Percentiles rank a stretch among this genome's conserved stretches.
Conservation (phyloP, 108 stramenopile genomes). For the Nitzschia inconspicua region DNA sequence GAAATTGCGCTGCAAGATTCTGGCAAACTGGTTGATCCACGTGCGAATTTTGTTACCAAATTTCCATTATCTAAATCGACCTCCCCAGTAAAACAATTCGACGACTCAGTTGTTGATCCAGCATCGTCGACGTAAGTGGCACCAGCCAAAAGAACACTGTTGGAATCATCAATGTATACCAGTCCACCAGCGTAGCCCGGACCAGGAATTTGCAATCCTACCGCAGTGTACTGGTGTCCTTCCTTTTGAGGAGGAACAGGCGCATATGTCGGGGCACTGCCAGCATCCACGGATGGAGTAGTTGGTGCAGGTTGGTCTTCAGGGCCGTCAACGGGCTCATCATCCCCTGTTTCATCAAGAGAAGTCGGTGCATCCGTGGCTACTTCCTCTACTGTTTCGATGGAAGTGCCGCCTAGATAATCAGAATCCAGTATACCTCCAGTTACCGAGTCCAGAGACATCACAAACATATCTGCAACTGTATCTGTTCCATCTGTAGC, state of each 20-base stretch:
- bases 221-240: neutral
- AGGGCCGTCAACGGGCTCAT: neutral
- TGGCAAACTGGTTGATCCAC: conserved; percentile 1
- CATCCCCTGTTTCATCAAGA: neutral
- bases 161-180: conserved; percentile 15
- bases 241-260: neutral
- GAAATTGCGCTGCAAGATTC: conserved; percentile 29
- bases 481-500: neutral
- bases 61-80: conserved; percentile 10
- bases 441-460: neutral
- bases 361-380: neutral
- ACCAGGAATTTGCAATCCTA: conserved; percentile 15
- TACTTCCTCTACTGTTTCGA: neutral
- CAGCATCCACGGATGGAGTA: neutral
- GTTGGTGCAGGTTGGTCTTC: neutral
- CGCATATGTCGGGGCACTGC: neutral
- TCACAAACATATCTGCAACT: conserved; percentile 20
- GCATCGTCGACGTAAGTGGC: conserved; percentile 5
- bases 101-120: neutral
- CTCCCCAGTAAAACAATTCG: conserved; percentile 15
- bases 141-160: conserved; percentile 19
- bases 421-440: conserved; percentile 5
- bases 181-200: conserved; percentile 23
- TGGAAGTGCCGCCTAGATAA: neutral
- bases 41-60: neutral